These are phyloP conservation scores for Meyerozyma smithsonii DNA, from an alignment of 1,139 yeast genomes.

Conservation along the genomic window DNA sequence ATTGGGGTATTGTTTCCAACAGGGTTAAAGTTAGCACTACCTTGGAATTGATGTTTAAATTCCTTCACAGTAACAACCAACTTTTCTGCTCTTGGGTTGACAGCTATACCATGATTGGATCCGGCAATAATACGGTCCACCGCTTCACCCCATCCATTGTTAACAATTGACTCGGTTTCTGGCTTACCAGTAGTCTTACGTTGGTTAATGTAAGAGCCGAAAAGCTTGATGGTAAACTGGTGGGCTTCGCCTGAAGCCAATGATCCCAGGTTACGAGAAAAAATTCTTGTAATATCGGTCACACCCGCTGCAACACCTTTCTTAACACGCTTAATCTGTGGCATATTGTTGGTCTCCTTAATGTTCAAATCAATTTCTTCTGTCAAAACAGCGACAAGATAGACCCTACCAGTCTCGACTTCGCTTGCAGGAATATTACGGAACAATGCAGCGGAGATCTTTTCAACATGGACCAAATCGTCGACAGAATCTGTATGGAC, in stretches of 20 bases:
- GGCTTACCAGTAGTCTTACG: constrained; percentile 13
- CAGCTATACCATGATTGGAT: constrained; percentile 72
- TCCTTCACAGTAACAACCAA: constrained; percentile 71
- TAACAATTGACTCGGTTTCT: constrained; percentile 21
- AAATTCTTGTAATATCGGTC: constrained; percentile 76
- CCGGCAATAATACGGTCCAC: constrained; percentile 77
- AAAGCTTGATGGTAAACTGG: constrained; percentile 67
- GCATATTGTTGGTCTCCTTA: constrained; percentile 18
- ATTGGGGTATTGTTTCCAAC: constrained; percentile 45
- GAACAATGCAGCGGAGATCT: constrained; percentile 74
- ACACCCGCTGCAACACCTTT: constrained; percentile 90
- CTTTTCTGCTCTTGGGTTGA: constrained; percentile 76
- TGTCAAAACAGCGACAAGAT: constrained; percentile 62
- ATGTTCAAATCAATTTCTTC: constrained; percentile 47
- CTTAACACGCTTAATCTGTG: constrained; percentile 45
- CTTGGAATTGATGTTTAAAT: constrained; percentile 53
- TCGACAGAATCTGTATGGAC: constrained; percentile 58
- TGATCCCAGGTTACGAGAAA: constrained; percentile 61
- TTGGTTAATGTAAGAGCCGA: constrained; percentile 57
- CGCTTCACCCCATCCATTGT: constrained; percentile 88
- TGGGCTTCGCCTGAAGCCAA: constrained; percentile 60
- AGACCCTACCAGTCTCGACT: constrained; percentile 57
- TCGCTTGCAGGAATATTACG: constrained; percentile 73
- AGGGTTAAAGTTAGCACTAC: constrained; percentile 27
- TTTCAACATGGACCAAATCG: constrained; percentile 58